phyloP scores from a whole-genome alignment of 1,284 basidiomycete genomes.

The Ustilago sp. region DNA sequence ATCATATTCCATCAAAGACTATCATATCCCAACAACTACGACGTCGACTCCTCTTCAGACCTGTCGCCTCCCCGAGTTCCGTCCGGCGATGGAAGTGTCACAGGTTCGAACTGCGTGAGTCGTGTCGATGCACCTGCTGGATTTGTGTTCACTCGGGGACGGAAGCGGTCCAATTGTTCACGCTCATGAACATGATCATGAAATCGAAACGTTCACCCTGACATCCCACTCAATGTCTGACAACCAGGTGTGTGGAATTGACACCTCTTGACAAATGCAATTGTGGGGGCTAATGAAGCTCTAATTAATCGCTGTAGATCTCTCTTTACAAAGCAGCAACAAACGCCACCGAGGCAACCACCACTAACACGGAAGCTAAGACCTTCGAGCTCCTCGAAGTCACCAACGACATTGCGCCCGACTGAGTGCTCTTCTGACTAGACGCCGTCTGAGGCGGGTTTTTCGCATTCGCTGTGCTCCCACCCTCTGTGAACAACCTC shows the following conservation, averaged over 20 bases:
- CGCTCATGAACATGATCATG: background rate
- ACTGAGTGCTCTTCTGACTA: slow-evolving; percentile 11
- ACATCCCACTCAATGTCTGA: background rate
- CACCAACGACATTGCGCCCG: slow-evolving; percentile 2
- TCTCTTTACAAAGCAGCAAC: slow-evolving; percentile 18
- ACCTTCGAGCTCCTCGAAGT: background rate
- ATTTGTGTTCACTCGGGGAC: background rate
- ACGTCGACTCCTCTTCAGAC: background rate
- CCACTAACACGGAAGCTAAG: too few relatives aligned
- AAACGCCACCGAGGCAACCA: slow-evolving; percentile 18
- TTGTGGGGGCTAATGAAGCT: background rate
- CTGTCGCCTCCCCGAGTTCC: background rate
- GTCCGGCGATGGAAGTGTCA: background rate
- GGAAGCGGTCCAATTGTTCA: too few relatives aligned
- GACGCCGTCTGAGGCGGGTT: slow-evolving; percentile 30
- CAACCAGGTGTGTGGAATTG: background rate
- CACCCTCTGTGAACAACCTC: slow-evolving; percentile 53
- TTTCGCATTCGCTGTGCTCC: slow-evolving; percentile 41
- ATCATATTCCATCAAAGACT: too few relatives aligned
- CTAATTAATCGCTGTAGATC: background rate
- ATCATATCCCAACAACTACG: background rate
- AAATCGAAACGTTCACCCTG: background rate
- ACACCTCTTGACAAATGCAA: background rate
- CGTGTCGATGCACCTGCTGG: background rate
- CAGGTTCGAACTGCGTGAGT: background rate